Conservation (phyloP, 257 asterid genomes). For the Verbena officinalis region DNA sequence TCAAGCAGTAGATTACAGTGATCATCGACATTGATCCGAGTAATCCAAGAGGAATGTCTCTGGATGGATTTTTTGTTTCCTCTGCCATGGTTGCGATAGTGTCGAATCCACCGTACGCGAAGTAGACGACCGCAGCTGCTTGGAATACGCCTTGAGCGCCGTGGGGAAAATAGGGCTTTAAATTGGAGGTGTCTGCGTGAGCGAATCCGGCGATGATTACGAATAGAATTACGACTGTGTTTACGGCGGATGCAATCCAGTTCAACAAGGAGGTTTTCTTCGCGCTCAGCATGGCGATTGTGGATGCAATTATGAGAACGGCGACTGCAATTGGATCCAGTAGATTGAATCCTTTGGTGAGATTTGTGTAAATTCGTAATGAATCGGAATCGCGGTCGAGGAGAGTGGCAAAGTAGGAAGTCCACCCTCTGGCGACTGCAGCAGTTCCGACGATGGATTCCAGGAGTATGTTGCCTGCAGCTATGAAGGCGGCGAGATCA, state of each 20-base stretch:
- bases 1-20: slow-evolving; percentile 61
- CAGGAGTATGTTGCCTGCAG: slow-evolving; percentile 64
- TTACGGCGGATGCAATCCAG: slow-evolving; percentile 66
- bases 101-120: slow-evolving; percentile 63
- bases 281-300: slow-evolving; percentile 50
- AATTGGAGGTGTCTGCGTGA: slow-evolving; percentile 50
- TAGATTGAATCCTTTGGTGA: slow-evolving; percentile 40
- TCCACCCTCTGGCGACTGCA: slow-evolving; percentile 65
- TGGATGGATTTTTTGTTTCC: slow-evolving; percentile 51
- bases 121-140: slow-evolving; percentile 61
- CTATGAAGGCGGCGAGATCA: slow-evolving; percentile 57
- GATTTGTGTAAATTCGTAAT: slow-evolving; percentile 48
- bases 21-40: slow-evolving; percentile 70
- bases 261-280: slow-evolving; percentile 51
- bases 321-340: slow-evolving; percentile 57
- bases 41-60: slow-evolving; percentile 61
- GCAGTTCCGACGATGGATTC: slow-evolving; percentile 62
- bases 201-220: slow-evolving; percentile 58
- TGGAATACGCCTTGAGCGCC: slow-evolving; percentile 58
- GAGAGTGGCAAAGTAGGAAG: slow-evolving; percentile 66
- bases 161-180: slow-evolving; percentile 51
- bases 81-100: slow-evolving; percentile 65
- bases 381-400: slow-evolving; percentile 50
- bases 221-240: slow-evolving; percentile 50
- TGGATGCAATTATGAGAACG: slow-evolving; percentile 42